phyloP scores from a whole-genome alignment of 2,329 filamentous ascomycete genomes.

The Cercospora sesami region DNA sequence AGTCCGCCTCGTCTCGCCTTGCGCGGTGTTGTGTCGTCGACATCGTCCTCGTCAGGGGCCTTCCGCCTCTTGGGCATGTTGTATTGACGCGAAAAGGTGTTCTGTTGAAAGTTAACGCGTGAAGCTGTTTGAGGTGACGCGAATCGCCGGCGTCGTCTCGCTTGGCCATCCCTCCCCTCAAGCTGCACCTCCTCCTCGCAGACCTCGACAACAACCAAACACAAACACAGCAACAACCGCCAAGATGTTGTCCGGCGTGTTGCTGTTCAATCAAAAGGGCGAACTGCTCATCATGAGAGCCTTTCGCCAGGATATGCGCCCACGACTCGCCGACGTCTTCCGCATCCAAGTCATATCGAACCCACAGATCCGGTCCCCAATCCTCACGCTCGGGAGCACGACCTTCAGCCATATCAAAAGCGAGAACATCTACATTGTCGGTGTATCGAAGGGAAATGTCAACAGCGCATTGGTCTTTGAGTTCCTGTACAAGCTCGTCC shows the following conservation, averaged over 20 bases:
- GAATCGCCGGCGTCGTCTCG: conserved; percentile 4
- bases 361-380: conserved; percentile 93
- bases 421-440: conserved; percentile 97
- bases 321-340: conserved; percentile 96
- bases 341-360: conserved; percentile 98
- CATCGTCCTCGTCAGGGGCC: conserved; percentile 25
- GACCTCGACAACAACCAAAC: conserved; percentile 4
- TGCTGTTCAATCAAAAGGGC: conserved; percentile 99
- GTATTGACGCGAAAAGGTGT: neutral
- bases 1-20: conserved; percentile 28
- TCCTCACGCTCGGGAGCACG: conserved; percentile 93
- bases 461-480: conserved; percentile 98
- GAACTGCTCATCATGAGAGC: conserved; percentile 99
- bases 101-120: conserved; percentile 7
- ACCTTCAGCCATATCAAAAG: conserved; percentile 99
- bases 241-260: conserved; percentile 91
- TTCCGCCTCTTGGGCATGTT: conserved; percentile 32
- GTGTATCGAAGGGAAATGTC: conserved; percentile 97
- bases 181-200: conserved; percentile 3
- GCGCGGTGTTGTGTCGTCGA: conserved; percentile 27
- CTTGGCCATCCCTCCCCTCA: conserved; percentile 1
- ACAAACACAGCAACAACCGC: conserved; percentile 14
- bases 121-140: conserved; percentile 15
- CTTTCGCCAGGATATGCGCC: conserved; percentile 97
- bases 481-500: conserved; percentile 89